Base-by-base conservation (phyloP, 2,329 filamentous ascomycete species). In the Pestalotiopsis sp. region DNA sequence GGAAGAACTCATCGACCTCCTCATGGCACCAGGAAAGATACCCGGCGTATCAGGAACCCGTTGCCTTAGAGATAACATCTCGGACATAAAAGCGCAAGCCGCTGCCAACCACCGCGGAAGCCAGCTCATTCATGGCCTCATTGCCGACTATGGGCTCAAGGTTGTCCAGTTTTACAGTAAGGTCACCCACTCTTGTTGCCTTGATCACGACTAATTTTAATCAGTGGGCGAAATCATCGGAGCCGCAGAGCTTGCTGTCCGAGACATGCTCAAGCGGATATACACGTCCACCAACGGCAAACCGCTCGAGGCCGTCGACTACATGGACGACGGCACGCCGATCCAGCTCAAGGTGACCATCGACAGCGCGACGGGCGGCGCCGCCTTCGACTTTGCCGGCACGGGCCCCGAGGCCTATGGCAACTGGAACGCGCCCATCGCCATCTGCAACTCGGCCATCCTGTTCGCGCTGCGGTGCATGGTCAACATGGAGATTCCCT, bases 31-130 rank as follows among this genome's bases (percentile, higher is more conserved):
- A 0, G 92, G 92, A 0, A 84, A 91, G 73, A 90, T 92, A 72
- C 89, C 90, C 0, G 94, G 92, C 1, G 96, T 93, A 81, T 91
- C 88, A 67, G 94, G 93, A 2, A 95, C 94, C 0, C 85, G 94
- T 58, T 94, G 93, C 76, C 84, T 97, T 1, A 90, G 88, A 11
- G 94, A 97, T 78, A 97, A 97, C 76, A 85, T 97, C 72, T 95
- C 94, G 66, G 94, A 97, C 77, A 84, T 97, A 56, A 94, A 95
- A 78, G 94, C 94, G 0, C 94, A 97, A 77, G 91, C 96, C 13
- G 93, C 94, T 0, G 93, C 94, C 13, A 97, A 97, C 75, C 91
- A 94, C 74, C 94, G 94, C 74, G 94, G 94, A 9, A 95, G 95
- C 74, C 89, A 88, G 56, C 83, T 95, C 20, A 94, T 95, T 72